Percentiles rank a stretch among this genome's conserved stretches.
Conservation (phyloP, 805 yeast species). For the Candida dajiaensis region DNA sequence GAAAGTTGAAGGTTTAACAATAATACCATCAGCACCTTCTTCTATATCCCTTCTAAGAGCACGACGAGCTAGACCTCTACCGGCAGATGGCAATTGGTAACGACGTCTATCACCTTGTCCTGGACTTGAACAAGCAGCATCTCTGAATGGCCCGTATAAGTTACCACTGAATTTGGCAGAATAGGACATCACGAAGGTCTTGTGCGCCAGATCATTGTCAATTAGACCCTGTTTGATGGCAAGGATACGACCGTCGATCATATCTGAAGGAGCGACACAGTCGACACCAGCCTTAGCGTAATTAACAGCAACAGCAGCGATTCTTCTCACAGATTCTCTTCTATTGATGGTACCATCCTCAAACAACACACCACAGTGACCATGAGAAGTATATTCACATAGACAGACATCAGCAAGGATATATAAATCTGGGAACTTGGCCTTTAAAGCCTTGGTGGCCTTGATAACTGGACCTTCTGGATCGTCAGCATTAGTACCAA, state of each 20-base stretch:
- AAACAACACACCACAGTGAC: conserved; percentile 91
- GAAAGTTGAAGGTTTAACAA: conserved; percentile 94
- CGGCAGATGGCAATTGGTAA: conserved; percentile 91
- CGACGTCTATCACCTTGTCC: conserved; percentile 85
- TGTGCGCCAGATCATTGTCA: conserved; percentile 77
- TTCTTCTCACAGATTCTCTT: conserved; percentile 65
- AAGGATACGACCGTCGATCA: conserved; percentile 91
- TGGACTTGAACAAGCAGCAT: conserved; percentile 92
- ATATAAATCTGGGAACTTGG: conserved; percentile 73
- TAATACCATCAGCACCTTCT: conserved; percentile 95
- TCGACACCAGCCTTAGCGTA: conserved; percentile 96
- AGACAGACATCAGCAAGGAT: conserved; percentile 93
- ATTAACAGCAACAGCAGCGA: conserved; percentile 92
- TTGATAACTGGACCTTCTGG: conserved; percentile 92
- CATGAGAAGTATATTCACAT: conserved; percentile 95
- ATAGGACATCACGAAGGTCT: conserved; percentile 85
- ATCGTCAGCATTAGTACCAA: conserved; percentile 90
- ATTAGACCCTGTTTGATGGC: conserved; percentile 86
- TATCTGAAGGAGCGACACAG: conserved; percentile 94
- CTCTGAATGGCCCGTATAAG: conserved; percentile 95
- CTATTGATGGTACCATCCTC: conserved; percentile 86
- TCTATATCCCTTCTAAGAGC: conserved; percentile 79
- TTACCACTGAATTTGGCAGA: conserved; percentile 91
- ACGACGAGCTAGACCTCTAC: conserved; percentile 88
- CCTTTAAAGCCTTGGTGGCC: conserved; percentile 60